Evolutionary conservation across 495 filamentous ascomycete genomes (phyloP), one percentile per base, ranked within the genome.

Genomic region (Halenospora varia): DNA sequence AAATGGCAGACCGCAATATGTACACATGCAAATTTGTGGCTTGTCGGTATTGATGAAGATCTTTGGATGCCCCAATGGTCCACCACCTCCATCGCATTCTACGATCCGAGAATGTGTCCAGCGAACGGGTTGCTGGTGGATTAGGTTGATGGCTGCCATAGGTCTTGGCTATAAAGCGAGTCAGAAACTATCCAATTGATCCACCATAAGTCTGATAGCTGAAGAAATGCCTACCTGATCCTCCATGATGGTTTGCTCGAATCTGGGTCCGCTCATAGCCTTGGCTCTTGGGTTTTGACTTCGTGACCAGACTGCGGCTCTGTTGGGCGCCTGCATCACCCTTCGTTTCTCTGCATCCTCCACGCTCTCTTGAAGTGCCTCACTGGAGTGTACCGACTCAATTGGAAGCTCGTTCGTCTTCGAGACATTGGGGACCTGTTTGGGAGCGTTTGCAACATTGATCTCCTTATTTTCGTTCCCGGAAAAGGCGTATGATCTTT

Each of bases 31-130:
- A 68, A 98, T 96, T 76, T 96, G 84, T 56, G 94, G 87, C 81
- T 97, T 97, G 75, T 98, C 94, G 62, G 89, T 86, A 73, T 98
- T 98, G 81, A 98, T 98, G 72, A 88, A 98, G 71, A 98, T 87
- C 68, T 81, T 81, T 40, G 94, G 94, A 73, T 98, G 94, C 23
- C 94, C 94, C 35, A 89, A 76, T 51, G 93, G 88, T 18, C 94
- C 95, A 59, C 94, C 94, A 53, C 95, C 94, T 54, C 94, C 94
- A 68, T 97, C 92, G 69, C 94, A 98, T 53, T 82, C 84, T 46
- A 95, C 93, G 35, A 89, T 70, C 49, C 83, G 77, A 59, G 88
- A 81, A 71, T 95, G 87, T 49, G 83, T 88, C 92, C 93, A 98
- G 67, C 86, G 82, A 29, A 98, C 94, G 8, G 91, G 94, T 72